Evolutionary conservation across 768 basidiomycete genomes (phyloP).

Genomic region (Leccinum ochraceum): DNA sequence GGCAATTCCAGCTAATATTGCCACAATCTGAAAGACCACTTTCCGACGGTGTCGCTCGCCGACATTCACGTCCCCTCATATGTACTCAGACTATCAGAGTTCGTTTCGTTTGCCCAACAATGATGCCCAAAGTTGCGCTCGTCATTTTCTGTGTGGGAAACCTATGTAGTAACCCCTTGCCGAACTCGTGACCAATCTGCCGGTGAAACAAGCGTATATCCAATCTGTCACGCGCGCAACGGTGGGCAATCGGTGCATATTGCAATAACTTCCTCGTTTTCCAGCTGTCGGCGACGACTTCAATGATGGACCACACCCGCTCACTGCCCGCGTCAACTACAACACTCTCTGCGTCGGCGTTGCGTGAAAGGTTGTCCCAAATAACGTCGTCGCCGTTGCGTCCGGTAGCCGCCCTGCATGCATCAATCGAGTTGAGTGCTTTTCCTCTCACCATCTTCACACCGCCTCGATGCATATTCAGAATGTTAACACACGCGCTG

Average conservation of each 20-base stretch:
- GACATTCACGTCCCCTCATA: too few relatives aligned
- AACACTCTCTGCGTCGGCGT: constrained; percentile 58
- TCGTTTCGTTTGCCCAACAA: too few relatives aligned
- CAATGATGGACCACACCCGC: constrained; percentile 36
- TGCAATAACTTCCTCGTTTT: background rate
- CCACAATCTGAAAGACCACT: too few relatives aligned
- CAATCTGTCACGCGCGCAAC: background rate
- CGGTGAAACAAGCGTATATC: background rate
- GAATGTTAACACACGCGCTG: constrained; percentile 5
- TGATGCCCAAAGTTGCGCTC: too few relatives aligned
- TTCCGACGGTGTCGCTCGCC: too few relatives aligned
- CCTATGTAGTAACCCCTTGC: too few relatives aligned
- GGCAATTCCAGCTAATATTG: too few relatives aligned
- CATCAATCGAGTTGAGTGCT: constrained; percentile 69
- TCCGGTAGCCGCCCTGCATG: constrained; percentile 65
- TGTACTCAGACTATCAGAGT: too few relatives aligned
- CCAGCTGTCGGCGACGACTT: constrained; percentile 6
- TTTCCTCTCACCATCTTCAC: background rate
- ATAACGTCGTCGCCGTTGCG: constrained; percentile 58
- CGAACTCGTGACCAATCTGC: background rate
- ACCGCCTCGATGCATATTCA: background rate
- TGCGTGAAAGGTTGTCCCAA: constrained; percentile 63
- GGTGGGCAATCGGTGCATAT: background rate
- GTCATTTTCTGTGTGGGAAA: too few relatives aligned
- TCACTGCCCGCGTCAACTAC: constrained; percentile 43